phyloP scores from a whole-genome alignment of 345 rosid species.

The Lepidium aucheri region DNA sequence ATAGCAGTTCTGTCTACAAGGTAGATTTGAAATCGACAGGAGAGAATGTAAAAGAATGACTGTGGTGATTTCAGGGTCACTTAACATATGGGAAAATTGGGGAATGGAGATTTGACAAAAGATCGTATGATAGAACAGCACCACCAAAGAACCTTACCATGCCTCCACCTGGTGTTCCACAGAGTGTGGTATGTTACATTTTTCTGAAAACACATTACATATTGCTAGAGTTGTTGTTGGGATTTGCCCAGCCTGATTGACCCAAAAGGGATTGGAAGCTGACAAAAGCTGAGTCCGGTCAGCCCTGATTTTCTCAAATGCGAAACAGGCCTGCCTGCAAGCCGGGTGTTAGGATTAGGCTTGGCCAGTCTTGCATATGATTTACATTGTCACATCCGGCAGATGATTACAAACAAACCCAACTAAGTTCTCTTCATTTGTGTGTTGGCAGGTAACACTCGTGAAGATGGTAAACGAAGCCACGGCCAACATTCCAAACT shows the following conservation, averaged over 20 bases:
- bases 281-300: neutral
- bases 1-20: neutral
- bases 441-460: slow-evolving; percentile 59
- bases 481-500: slow-evolving; percentile 72
- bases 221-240: neutral
- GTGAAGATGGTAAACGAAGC: slow-evolving; percentile 98
- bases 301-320: neutral
- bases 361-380: neutral
- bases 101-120: slow-evolving; percentile 95
- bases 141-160: slow-evolving; percentile 85
- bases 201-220: neutral
- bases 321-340: neutral
- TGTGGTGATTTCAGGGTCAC: slow-evolving; percentile 43
- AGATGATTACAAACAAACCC: neutral
- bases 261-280: too few species aligned
- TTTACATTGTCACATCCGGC: neutral
- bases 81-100: slow-evolving; percentile 87
- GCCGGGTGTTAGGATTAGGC: neutral
- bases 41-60: neutral
- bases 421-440: neutral
- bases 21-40: neutral
- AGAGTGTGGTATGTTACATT: slow-evolving; percentile 75
- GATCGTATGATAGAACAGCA: slow-evolving; percentile 49
- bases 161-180: slow-evolving; percentile 91
- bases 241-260: too few species aligned